Evolutionary conservation across 345 rosid genomes (phyloP), one percentile per base, ranked within the genome.

Genomic region (Rhodamnia rubescens): DNA sequence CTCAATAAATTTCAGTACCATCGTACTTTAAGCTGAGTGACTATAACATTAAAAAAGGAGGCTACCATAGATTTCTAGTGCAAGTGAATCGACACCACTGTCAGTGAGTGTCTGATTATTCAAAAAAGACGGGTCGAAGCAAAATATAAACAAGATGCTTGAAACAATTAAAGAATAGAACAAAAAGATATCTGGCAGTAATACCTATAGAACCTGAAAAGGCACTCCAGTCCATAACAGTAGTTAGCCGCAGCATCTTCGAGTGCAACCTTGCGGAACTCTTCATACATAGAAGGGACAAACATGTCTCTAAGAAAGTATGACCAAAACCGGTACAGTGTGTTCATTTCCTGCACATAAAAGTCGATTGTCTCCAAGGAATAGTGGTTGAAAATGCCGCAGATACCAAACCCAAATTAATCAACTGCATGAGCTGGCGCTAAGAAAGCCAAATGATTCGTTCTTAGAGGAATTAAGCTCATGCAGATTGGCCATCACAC

Each of bases 171-270:
- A 69, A 69, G 44, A 83, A 83, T 53, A 55, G 57, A 69, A 16
- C 44, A 29, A 36, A 36, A 36, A 61, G n/a, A 18, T 42, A 44
- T 47, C 9, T 74, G 47, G 53, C 50, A 36, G 51, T 64, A 82
- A 52, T 94, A 97, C 99, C 99, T 97, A 84, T 94, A 97, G 89
- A 96, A 97, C 91, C 99, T 93, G 93, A 97, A 97, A 89, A 97
- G 98, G 86, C 98, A 96, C 91, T 96, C 98, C 52, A 92, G 84
- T 82, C 99, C 99, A 89, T 97, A 97, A 89, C 92, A 82, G 91
- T 97, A 97, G 91, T 88, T 91, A 56, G 91, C 93, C 84, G 94
- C 93, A 49, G 98, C 96, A 91, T 97, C 99, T 88, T 97, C 99
- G 61, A 93, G 90, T 47, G 99, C 98, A 85, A 92, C 85, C 90